Conservation (phyloP, 1,139 yeast species). For the Lodderomyces parapsilosis region DNA sequence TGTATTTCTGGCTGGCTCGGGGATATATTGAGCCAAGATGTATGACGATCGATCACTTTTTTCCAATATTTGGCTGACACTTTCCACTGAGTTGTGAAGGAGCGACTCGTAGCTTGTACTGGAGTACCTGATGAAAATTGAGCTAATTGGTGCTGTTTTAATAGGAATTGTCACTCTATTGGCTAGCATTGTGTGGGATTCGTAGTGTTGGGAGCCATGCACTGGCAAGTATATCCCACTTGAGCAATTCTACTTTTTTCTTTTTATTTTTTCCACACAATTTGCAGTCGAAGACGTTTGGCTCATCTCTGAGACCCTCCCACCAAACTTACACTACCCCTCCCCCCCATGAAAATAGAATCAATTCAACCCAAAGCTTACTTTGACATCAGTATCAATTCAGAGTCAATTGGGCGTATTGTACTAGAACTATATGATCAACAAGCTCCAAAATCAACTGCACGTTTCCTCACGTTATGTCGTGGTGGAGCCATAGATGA, state of each 20-base stretch:
- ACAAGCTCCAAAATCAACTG: conserved; percentile 59
- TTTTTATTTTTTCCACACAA: too few species aligned
- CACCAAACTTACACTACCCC: background rate
- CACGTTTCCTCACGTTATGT: conserved; percentile 53
- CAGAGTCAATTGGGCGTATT: conserved; percentile 54
- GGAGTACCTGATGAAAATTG: background rate
- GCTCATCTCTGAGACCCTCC: too few species aligned
- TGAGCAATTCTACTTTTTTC: too few species aligned
- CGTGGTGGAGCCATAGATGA: conserved; percentile 28
- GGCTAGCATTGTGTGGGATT: background rate
- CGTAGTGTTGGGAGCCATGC: too few species aligned
- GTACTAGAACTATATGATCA: conserved; percentile 56
- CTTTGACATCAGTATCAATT: conserved; percentile 58
- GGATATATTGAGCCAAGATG: conserved; percentile 67
- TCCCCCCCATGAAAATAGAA: conserved; percentile 33
- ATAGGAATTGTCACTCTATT: background rate
- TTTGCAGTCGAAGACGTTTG: too few species aligned
- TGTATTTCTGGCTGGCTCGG: conserved; percentile 63
- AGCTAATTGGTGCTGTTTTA: background rate
- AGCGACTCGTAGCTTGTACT: conserved; percentile 8
- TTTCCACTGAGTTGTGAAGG: conserved; percentile 41
- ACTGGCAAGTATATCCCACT: too few species aligned
- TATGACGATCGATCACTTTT: conserved; percentile 64
- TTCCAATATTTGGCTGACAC: conserved; percentile 40
- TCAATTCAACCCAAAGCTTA: conserved; percentile 39